These are phyloP conservation scores for Mrakia hoshinonis DNA, from an alignment of 768 basidiomycete species.

Conservation along the genomic window DNA sequence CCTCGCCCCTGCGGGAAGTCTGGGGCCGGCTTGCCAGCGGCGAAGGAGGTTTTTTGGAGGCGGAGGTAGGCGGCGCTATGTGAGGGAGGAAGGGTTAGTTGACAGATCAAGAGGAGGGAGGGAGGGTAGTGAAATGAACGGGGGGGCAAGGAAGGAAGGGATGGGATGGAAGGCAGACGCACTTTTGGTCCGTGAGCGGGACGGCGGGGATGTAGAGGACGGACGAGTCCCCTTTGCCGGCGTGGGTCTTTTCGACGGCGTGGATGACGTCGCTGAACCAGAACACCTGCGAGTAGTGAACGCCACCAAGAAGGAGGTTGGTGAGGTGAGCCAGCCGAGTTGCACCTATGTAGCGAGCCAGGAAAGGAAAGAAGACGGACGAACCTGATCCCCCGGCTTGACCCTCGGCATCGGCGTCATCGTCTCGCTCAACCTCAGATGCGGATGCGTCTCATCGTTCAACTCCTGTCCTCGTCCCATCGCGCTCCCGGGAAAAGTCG, in stretches of 20 bases:
- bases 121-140: neutral
- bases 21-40: slow-evolving; percentile 1
- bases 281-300: neutral
- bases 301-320: neutral
- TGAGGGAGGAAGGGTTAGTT: neutral
- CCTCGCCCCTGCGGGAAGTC: slow-evolving; percentile 27
- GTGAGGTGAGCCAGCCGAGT: neutral
- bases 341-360: neutral
- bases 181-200: slow-evolving; percentile 37
- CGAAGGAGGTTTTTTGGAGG: neutral
- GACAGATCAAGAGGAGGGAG: neutral
- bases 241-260: slow-evolving; percentile 53
- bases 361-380: slow-evolving; percentile 30
- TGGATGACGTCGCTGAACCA: slow-evolving; percentile 47
- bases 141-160: neutral
- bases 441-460: slow-evolving; percentile 52
- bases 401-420: slow-evolving; percentile 56
- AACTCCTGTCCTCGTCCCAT: slow-evolving; percentile 49
- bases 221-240: slow-evolving; percentile 41
- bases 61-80: slow-evolving; percentile 11
- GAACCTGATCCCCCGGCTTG: slow-evolving; percentile 59
- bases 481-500: slow-evolving; percentile 52
- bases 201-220: slow-evolving; percentile 40
- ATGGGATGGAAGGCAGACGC: neutral
- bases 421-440: slow-evolving; percentile 51